Evolutionary conservation across 306 rosid genomes (phyloP).

Genomic region (Senna tora): DNA sequence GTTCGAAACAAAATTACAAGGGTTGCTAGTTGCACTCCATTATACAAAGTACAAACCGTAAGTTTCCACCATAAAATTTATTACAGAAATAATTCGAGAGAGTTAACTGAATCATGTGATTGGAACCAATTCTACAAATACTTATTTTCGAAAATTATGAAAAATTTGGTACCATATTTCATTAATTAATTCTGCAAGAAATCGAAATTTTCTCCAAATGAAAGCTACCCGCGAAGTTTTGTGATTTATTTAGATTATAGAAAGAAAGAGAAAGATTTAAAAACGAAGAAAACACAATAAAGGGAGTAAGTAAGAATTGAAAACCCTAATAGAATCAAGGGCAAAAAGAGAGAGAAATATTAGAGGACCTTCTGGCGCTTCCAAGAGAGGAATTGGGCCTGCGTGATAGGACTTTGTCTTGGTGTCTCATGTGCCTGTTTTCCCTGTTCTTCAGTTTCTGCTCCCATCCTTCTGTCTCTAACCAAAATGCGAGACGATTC

Average conservation of each 20-base stretch:
- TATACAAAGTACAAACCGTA: conserved; percentile 27
- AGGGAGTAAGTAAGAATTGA: background rate
- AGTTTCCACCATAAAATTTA: background rate
- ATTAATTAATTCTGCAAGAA: conserved; percentile 5
- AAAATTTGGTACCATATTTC: background rate
- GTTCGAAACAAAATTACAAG: background rate
- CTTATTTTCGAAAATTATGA: background rate
- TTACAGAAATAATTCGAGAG: background rate
- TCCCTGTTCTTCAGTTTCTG: conserved; percentile 41
- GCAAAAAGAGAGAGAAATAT: background rate
- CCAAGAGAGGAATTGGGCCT: conserved; percentile 73
- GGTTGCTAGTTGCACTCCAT: background rate
- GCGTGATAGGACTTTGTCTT: conserved; percentile 29
- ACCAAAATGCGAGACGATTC: background rate
- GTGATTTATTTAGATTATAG: background rate
- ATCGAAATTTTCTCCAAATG: background rate
- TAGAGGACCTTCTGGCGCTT: conserved; percentile 74
- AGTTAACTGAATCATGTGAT: background rate
- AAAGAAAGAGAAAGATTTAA: background rate
- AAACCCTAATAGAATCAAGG: conserved; percentile 36
- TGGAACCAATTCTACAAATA: background rate
- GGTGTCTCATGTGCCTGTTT: conserved; percentile 45
- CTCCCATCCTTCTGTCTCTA: conserved; percentile 38
- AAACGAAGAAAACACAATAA: background rate
- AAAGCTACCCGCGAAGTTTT: background rate